Evolutionary conservation across 805 yeast species (phyloP), one percentile per base, ranked within the genome.

Genomic region (Dipodascus geniculatus): DNA sequence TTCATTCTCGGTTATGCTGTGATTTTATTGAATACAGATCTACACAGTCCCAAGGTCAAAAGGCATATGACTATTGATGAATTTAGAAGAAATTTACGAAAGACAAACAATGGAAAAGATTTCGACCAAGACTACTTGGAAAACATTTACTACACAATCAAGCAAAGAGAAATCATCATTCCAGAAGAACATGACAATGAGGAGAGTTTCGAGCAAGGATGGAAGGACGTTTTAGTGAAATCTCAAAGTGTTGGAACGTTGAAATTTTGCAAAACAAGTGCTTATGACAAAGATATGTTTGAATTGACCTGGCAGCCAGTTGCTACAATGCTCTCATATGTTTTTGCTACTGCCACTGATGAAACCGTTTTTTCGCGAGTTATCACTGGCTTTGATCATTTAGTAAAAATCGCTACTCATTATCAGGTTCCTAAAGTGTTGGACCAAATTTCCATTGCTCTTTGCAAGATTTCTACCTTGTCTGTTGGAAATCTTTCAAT

Each of bases 151-250:
- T 71, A 77, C 23, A 85, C 95, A 1, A 38, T 38, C 44, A 38
- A 80, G 56, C 87, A 83, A 54, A 79, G 85, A 52, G 99, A 93
- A 68, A 93, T 93, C 58, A 87, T 93, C 50, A 87, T 95, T 90
- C 98, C 99, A 0, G 98, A 93, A 63, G 99, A 93, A 63, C 97
- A 91, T 61, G 95, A 88, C 65, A 87, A 89, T 9, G 86, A 88
- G 20, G 88, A 85, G 64, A 85, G 96, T 82, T 91, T 90, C 68
- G 97, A 90, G 64, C 91, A 86, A 63, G 73, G 80, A 17, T 72
- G 76, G 76, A 65, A 64, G 31, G 68, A 62, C 47, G 58, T 65
- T 50, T 61, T 69, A 38, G 58, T 61, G 44, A 61, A 65, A 47
- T 58, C 58, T 17, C 48, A 48, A 22, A 60, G 58, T 22, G 60